phyloP scores from a whole-genome alignment of 2,329 filamentous ascomycete genomes.

The Colletotrichum karsti region DNA sequence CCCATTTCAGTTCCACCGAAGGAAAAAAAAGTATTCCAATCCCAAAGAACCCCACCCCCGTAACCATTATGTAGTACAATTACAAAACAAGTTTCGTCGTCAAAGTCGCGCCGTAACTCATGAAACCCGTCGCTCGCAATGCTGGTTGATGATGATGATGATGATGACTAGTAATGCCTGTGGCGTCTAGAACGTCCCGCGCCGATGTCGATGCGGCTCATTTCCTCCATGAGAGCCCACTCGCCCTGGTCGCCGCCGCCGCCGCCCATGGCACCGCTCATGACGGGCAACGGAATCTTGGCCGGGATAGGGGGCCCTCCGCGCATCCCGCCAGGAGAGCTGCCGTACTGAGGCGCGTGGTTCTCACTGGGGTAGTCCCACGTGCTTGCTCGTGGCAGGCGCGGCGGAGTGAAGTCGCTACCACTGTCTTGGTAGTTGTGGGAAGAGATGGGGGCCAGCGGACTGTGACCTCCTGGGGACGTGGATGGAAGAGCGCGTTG shows the following conservation, averaged over 20 bases:
- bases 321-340: constrained; percentile 33
- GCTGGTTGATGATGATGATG: constrained; percentile 27
- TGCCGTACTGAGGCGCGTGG: constrained; percentile 49
- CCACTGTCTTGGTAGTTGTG: constrained; percentile 58
- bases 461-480: constrained; percentile 51
- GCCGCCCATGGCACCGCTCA: constrained; percentile 50
- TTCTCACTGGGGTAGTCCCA: constrained; percentile 66
- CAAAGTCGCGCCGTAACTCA: background rate
- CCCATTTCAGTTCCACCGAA: background rate
- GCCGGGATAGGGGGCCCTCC: constrained; percentile 69
- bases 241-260: constrained; percentile 53
- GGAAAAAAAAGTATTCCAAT: background rate
- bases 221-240: constrained; percentile 74
- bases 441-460: constrained; percentile 61
- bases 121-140: constrained; percentile 40
- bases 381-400: constrained; percentile 54
- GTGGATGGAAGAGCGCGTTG: constrained; percentile 50
- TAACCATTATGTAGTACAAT: constrained; percentile 14
- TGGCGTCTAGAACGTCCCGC: constrained; percentile 64
- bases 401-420: constrained; percentile 50
- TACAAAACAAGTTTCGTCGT: background rate
- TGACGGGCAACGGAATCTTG: constrained; percentile 69
- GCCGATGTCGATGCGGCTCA: constrained; percentile 75
- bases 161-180: constrained; percentile 44
- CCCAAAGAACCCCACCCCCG: constrained; percentile 5